phyloP scores from a whole-genome alignment of 768 basidiomycete genomes.

The Suillus discolor region DNA sequence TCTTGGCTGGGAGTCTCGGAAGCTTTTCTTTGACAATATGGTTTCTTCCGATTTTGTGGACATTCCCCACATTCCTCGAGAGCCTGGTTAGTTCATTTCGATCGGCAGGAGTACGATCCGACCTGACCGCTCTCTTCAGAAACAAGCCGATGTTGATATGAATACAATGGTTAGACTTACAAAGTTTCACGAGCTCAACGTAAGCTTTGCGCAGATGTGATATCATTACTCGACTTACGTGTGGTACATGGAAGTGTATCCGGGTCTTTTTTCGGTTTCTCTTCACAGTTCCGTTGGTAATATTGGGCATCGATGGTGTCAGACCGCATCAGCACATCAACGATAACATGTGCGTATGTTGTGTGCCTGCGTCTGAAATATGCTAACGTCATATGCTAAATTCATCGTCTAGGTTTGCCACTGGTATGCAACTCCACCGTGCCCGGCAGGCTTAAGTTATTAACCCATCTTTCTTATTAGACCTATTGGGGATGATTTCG shows the following conservation, averaged over 20 bases:
- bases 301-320: slow-evolving; percentile 72
- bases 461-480: slow-evolving; percentile 37
- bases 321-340: slow-evolving; percentile 65
- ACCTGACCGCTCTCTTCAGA: slow-evolving; percentile 37
- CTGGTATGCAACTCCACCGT: slow-evolving; percentile 8
- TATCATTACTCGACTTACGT: neutral
- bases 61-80: slow-evolving; percentile 65
- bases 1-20: slow-evolving; percentile 69
- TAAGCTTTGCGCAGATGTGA: slow-evolving; percentile 36
- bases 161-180: slow-evolving; percentile 70
- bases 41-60: slow-evolving; percentile 74
- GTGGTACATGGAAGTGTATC: slow-evolving; percentile 47
- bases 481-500: slow-evolving; percentile 59
- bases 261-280: slow-evolving; percentile 75
- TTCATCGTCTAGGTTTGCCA: slow-evolving; percentile 24
- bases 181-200: slow-evolving; percentile 83
- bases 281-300: slow-evolving; percentile 64
- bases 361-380: neutral
- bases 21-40: slow-evolving; percentile 71
- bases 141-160: slow-evolving; percentile 61
- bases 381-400: neutral
- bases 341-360: slow-evolving; percentile 48
- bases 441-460: neutral
- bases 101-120: neutral
- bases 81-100: slow-evolving; percentile 50